Conservation (phyloP, 495 filamentous ascomycete species). For the Cenococcum geophilum region DNA sequence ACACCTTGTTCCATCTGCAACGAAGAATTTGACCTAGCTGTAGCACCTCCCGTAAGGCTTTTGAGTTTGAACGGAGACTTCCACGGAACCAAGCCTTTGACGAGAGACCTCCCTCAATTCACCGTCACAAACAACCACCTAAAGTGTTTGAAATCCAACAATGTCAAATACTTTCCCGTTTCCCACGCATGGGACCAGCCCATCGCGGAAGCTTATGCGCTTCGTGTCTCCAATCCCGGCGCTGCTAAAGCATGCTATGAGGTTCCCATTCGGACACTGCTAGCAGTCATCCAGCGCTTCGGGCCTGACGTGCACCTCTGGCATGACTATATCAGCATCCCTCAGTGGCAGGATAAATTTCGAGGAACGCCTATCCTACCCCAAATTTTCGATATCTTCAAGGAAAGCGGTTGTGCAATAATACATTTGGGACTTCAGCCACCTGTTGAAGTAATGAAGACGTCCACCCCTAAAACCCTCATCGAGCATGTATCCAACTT, state of each 20-base stretch:
- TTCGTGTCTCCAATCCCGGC: background rate
- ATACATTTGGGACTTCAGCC: constrained; percentile 1
- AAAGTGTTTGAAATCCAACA: constrained; percentile 2
- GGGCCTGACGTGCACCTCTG: constrained; percentile 3
- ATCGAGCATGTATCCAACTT: background rate
- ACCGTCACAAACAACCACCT: background rate
- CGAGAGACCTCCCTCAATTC: background rate
- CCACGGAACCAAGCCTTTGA: background rate
- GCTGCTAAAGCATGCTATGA: constrained; percentile 4
- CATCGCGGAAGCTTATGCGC: constrained; percentile 2
- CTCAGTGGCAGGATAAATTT: constrained; percentile 1
- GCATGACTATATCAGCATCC: constrained; percentile 7
- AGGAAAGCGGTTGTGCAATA: constrained; percentile 2
- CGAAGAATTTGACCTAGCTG: background rate
- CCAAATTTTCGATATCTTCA: constrained; percentile 5
- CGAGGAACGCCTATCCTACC: constrained; percentile 2
- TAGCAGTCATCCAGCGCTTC: constrained; percentile 4
- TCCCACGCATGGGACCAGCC: constrained; percentile 1
- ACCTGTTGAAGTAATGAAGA: constrained; percentile 1
- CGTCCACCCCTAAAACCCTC: background rate
- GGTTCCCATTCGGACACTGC: background rate
- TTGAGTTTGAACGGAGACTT: constrained; percentile 1
- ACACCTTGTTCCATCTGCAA: constrained; percentile 6
- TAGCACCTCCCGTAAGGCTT: constrained; percentile 3
- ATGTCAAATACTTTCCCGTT: constrained; percentile 2